Conservation (phyloP, 106 monocot species). For the Dioscorea zingiberensis region DNA sequence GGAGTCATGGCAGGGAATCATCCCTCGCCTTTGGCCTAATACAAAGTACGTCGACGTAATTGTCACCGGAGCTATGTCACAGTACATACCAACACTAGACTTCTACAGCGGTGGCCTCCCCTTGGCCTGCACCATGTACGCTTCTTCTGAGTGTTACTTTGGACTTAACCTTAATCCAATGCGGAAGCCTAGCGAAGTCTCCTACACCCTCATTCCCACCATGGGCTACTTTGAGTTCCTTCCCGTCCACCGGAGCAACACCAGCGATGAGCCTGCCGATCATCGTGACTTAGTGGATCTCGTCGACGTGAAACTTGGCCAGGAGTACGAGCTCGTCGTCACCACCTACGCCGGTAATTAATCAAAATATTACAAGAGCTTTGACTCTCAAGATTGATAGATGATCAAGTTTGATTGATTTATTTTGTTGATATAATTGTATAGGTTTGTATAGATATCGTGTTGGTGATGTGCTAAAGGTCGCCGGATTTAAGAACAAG, state of each 20-base stretch:
- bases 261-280: slow-evolving; percentile 1
- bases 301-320: slow-evolving; percentile 64
- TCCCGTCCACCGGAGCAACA: slow-evolving; percentile 14
- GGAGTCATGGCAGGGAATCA: slow-evolving; percentile 63
- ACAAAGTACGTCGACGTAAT: slow-evolving; percentile 86
- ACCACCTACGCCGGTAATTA: slow-evolving; percentile 79
- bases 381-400: too few species aligned
- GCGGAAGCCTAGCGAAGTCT: slow-evolving; percentile 66
- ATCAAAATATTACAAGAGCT: too few species aligned
- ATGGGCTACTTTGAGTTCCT: slow-evolving; percentile 92
- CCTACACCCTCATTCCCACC: slow-evolving; percentile 81
- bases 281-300: slow-evolving; percentile 49
- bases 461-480: slow-evolving; percentile 74
- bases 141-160: slow-evolving; percentile 89
- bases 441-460: slow-evolving; percentile 72
- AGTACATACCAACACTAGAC: slow-evolving; percentile 81
- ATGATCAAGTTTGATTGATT: too few species aligned
- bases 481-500: slow-evolving; percentile 81
- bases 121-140: slow-evolving; percentile 84
- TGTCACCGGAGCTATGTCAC: slow-evolving; percentile 89
- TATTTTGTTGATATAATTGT: too few species aligned
- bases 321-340: slow-evolving; percentile 88
- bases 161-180: slow-evolving; percentile 84
- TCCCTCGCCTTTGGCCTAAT: slow-evolving; percentile 74
- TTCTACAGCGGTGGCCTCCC: slow-evolving; percentile 71